Percentiles rank a stretch among this genome's conserved stretches.
phyloP scores from a whole-genome alignment of 2,329 filamentous ascomycete genomes.

The Ascochyta rabiei region DNA sequence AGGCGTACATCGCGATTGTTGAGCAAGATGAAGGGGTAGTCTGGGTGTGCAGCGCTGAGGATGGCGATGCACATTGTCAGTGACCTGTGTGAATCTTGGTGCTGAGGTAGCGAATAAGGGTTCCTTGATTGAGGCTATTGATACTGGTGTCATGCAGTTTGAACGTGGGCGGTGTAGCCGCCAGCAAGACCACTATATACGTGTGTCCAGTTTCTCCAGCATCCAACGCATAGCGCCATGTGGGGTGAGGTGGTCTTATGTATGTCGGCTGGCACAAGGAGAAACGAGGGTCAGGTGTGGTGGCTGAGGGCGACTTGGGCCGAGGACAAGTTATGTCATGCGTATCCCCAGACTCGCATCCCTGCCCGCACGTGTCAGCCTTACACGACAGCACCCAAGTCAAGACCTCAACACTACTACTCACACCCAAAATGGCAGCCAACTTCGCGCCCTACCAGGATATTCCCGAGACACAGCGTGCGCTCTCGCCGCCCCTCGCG shows the following conservation, averaged over 20 bases:
- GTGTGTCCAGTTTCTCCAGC: conserved; percentile 31
- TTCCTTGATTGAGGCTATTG: neutral
- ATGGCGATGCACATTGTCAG: conserved; percentile 56
- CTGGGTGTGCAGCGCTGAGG: conserved; percentile 55
- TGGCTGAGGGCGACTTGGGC: conserved; percentile 6
- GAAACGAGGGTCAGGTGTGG: conserved; percentile 7
- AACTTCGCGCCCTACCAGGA: conserved; percentile 97
- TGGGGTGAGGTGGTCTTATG: conserved; percentile 41
- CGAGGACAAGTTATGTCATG: conserved; percentile 16
- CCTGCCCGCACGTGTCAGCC: conserved; percentile 27
- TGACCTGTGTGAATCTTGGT: neutral
- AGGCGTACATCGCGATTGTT: conserved; percentile 56
- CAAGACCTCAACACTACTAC: neutral
- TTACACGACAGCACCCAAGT: neutral
- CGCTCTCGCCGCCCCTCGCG: conserved; percentile 72
- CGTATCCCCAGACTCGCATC: conserved; percentile 15
- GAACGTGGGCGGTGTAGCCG: conserved; percentile 32
- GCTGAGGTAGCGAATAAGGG: neutral
- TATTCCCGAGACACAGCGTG: conserved; percentile 81
- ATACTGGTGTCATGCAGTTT: conserved; percentile 4
- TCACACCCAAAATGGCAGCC: conserved; percentile 30
- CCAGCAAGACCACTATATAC: conserved; percentile 33
- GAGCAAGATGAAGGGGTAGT: conserved; percentile 58
- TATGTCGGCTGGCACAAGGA: conserved; percentile 19
- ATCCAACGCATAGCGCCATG: conserved; percentile 20